Evolutionary conservation across 208 protist genomes (phyloP).

Genomic region (Trypanosoma platydactyli): DNA sequence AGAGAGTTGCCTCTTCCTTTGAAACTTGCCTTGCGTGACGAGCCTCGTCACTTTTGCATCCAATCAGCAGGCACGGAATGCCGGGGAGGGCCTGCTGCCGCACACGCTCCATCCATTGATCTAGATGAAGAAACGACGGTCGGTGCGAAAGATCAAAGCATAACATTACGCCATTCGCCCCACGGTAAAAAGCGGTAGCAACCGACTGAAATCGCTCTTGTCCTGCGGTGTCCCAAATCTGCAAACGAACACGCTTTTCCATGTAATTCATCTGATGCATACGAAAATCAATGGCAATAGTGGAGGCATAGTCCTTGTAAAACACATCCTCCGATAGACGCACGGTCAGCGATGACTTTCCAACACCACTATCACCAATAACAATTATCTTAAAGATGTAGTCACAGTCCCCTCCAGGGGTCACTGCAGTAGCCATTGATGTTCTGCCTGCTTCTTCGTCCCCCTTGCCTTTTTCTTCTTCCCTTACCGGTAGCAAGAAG

Average conservation of each 20-base stretch:
- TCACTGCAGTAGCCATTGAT: constrained; percentile 25
- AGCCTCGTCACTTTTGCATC: constrained; percentile 97
- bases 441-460: constrained; percentile 11
- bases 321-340: constrained; percentile 93
- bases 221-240: constrained; percentile 93
- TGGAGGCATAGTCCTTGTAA: constrained; percentile 88
- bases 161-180: constrained; percentile 93
- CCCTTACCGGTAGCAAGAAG: constrained; percentile 5
- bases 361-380: constrained; percentile 91
- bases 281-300: constrained; percentile 90
- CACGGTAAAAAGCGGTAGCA: constrained; percentile 92
- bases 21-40: constrained; percentile 77
- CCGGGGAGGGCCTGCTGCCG: constrained; percentile 88
- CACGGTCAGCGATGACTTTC: constrained; percentile 90
- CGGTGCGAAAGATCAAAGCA: constrained; percentile 98
- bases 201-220: constrained; percentile 93
- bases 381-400: constrained; percentile 97
- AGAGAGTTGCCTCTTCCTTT: constrained; percentile 80
- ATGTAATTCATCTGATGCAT: constrained; percentile 91
- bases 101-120: constrained; percentile 98
- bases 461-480: constrained; percentile 19
- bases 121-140: constrained; percentile 94
- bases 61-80: constrained; percentile 94
- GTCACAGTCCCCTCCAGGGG: constrained; percentile 86
- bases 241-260: constrained; percentile 89